Conservation (phyloP, 2,329 filamentous ascomycete genomes). For the Penicillium sp. region DNA sequence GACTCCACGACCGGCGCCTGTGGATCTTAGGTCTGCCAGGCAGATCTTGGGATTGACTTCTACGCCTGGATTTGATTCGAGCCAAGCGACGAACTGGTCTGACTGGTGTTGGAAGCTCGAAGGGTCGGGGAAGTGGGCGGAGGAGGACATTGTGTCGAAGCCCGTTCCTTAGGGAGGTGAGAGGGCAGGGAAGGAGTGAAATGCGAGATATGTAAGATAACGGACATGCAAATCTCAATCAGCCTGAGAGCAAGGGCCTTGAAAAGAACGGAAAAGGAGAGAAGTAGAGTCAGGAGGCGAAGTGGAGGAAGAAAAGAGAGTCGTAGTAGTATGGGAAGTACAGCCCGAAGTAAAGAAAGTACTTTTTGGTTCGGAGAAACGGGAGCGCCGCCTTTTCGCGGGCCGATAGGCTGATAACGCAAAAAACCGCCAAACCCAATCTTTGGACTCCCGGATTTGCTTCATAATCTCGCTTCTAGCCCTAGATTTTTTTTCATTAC, state of each 20-base stretch:
- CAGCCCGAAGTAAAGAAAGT: constrained; percentile 16
- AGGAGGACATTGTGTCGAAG: constrained; percentile 35
- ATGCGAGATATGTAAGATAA: background rate
- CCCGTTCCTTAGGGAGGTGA: constrained; percentile 13
- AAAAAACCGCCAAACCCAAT: constrained; percentile 6
- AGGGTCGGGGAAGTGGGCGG: constrained; percentile 36
- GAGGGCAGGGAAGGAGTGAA: constrained; percentile 4
- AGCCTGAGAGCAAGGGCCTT: background rate
- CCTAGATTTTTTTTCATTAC: background rate
- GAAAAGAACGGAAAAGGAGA: constrained; percentile 1
- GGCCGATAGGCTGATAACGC: constrained; percentile 15
- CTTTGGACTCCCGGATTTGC: background rate
- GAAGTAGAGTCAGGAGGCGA: background rate
- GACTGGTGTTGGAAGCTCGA: constrained; percentile 50
- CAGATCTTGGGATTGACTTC: constrained; percentile 60
- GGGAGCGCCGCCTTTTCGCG: constrained; percentile 20
- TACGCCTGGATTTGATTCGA: constrained; percentile 53
- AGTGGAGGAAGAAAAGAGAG: constrained; percentile 14
- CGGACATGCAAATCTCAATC: background rate
- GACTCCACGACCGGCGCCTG: constrained; percentile 62
- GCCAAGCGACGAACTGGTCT: constrained; percentile 59
- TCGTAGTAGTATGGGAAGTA: constrained; percentile 8
- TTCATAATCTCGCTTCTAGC: background rate
- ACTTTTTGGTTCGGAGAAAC: constrained; percentile 20
- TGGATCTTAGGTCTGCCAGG: constrained; percentile 58